A percentile compares a stretch with the other conserved stretches of the same genome.
These are phyloP conservation scores for Ambrosia trifida DNA, from an alignment of 129 eudicot genomes.

Conservation along the genomic window DNA sequence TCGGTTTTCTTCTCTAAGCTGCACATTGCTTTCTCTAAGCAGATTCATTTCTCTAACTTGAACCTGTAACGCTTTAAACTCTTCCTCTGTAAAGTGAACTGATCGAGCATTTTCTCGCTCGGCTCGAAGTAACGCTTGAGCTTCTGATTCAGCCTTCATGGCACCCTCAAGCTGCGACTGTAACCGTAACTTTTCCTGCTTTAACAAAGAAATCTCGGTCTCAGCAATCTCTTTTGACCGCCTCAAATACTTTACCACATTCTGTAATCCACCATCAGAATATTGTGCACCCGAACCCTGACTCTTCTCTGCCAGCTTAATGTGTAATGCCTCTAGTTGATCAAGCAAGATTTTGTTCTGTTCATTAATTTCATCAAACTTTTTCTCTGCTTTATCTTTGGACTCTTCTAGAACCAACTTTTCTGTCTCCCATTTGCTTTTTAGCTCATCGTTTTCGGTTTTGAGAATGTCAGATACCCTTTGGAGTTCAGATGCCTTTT, in stretches of 20 bases:
- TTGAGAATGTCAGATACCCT: constrained; percentile 50
- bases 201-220: constrained; percentile 83
- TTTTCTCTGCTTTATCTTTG: constrained; percentile 64
- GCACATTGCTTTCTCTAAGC: constrained; percentile 89
- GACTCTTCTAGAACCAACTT: constrained; percentile 53
- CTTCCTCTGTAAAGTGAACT: constrained; percentile 69
- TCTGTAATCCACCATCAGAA: constrained; percentile 63
- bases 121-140: constrained; percentile 63
- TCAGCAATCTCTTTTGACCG: constrained; percentile 95
- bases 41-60: constrained; percentile 86
- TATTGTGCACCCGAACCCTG: constrained; percentile 36
- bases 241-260: constrained; percentile 83
- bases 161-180: constrained; percentile 94
- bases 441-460: constrained; percentile 69
- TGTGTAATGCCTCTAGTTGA: constrained; percentile 86
- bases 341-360: constrained; percentile 77
- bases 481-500: constrained; percentile 68
- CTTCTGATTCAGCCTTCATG: constrained; percentile 64
- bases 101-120: constrained; percentile 69
- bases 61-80: constrained; percentile 79
- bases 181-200: constrained; percentile 83
- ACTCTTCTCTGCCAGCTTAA: constrained; percentile 69
- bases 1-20: constrained; percentile 85
- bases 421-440: constrained; percentile 76
- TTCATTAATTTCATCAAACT: constrained; percentile 66